Conservation (phyloP, 805 yeast genomes). For the Metschnikowia shivogae region DNA sequence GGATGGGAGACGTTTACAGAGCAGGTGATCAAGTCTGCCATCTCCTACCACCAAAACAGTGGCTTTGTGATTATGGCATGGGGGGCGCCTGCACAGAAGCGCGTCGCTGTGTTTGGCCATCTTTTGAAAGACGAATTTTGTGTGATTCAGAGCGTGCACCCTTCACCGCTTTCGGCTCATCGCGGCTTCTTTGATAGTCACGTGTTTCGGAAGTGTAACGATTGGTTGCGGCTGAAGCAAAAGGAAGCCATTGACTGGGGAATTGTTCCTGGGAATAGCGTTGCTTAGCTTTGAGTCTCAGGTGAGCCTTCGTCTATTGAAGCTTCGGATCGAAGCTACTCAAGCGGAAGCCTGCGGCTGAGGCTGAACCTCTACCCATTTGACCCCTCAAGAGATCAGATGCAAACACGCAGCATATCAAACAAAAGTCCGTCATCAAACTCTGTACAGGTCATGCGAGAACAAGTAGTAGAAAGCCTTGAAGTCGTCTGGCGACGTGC, state of each 20-base stretch:
- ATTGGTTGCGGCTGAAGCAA: slow-evolving; percentile 57
- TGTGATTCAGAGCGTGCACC: slow-evolving; percentile 78
- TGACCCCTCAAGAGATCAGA: too few relatives aligned
- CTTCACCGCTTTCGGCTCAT: slow-evolving; percentile 89
- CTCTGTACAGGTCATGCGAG: too few relatives aligned
- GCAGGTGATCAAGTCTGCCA: slow-evolving; percentile 52
- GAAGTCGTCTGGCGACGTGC: too few relatives aligned
- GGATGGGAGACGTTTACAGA: slow-evolving; percentile 95
- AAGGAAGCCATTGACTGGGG: slow-evolving; percentile 64
- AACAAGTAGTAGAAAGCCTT: too few relatives aligned
- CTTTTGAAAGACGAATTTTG: slow-evolving; percentile 34
- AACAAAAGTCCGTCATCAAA: too few relatives aligned
- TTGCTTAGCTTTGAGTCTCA: background rate
- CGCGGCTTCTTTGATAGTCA: slow-evolving; percentile 73
- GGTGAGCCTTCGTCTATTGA: too few relatives aligned
- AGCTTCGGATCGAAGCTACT: too few relatives aligned
- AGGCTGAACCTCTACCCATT: too few relatives aligned
- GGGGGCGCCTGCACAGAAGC: slow-evolving; percentile 71
- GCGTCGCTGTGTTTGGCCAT: slow-evolving; percentile 40
- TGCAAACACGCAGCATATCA: too few relatives aligned
- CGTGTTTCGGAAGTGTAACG: slow-evolving; percentile 73
- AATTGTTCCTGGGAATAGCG: slow-evolving; percentile 27
- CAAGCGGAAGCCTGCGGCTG: too few relatives aligned
- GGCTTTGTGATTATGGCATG: slow-evolving; percentile 77
- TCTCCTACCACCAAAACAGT: slow-evolving; percentile 41